Percentiles rank a stretch among this genome's conserved stretches.
phyloP scores from a whole-genome alignment of 2,329 filamentous ascomycete genomes.

The Colletotrichum tropicicola region DNA sequence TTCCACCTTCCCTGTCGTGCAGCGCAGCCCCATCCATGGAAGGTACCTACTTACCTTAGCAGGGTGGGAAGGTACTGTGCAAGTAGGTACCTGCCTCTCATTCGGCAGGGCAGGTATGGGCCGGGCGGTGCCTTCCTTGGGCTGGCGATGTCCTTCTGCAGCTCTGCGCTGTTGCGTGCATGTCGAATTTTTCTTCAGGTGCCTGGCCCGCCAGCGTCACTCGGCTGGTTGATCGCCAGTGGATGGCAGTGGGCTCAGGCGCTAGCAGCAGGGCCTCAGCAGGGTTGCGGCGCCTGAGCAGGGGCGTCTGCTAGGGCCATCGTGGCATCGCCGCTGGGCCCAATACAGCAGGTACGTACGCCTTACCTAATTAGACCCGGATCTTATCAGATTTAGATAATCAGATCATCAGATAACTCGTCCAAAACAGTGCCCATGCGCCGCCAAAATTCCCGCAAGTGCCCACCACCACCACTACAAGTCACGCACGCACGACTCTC shows the following conservation, averaged over 20 bases:
- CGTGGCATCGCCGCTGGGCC: constrained; percentile 17
- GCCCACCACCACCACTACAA: too few relatives aligned
- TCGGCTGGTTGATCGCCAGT: constrained; percentile 11
- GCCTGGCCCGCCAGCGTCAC: not conserved
- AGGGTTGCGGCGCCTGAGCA: not conserved
- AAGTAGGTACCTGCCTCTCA: not conserved
- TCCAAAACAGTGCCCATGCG: not conserved
- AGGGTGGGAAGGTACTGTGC: not conserved
- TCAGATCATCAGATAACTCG: constrained; percentile 35
- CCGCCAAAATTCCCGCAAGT: constrained; percentile 6
- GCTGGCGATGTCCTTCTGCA: not conserved
- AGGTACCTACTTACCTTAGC: not conserved
- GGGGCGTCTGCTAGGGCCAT: constrained; percentile 9
- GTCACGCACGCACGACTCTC: too few relatives aligned
- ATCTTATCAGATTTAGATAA: constrained; percentile 31
- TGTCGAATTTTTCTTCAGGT: constrained; percentile 10
- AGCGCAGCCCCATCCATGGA: not conserved
- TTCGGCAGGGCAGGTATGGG: not conserved
- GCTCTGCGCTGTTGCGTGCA: not conserved
- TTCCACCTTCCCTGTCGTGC: constrained; percentile 26
- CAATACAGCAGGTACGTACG: constrained; percentile 17
- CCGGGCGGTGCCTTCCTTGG: not conserved
- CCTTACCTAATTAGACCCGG: constrained; percentile 29
- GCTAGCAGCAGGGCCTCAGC: constrained; percentile 2
- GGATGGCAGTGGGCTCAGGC: constrained; percentile 9